Base-by-base conservation (phyloP, 768 basidiomycete species). In the Podaxis carcinomalis region DNA sequence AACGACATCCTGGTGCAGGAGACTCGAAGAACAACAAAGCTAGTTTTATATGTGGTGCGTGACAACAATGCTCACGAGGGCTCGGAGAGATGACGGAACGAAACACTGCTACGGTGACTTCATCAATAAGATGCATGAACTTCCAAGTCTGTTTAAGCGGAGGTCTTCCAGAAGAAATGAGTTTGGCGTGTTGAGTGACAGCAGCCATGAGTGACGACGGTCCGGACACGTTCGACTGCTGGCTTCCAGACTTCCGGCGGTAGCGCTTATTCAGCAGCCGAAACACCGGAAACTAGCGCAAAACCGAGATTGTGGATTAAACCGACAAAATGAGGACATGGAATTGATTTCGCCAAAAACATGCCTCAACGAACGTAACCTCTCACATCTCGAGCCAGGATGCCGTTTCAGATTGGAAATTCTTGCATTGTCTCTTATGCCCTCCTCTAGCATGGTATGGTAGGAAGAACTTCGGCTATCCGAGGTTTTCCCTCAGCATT, bases 31-130 rank as follows among this genome's bases (percentile, higher is more conserved):
- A 53, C 6, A 21, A 23, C 27, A 28, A 51, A 53, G 35, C 54
- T 60, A 32, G 23, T 37, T 65, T 69, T 71, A 66, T 71, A 71
- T 69, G 67, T 57, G 50, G 60, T 40, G 66, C 51, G 60, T 59
- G 63, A 64, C 67, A 68, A 67, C 61, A 65, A 53, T 52, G 65
- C 70, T 69, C 73, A 61, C 59, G 55, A 52, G 53, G 52, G 32
- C 23, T 75, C 78, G 78, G 78, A 67, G 75, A 76, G 71, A 78
- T 77, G 65, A 69, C 76, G 76, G 77, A 73, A 66, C 39, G 53
- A 51, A 14, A 49, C 50, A 36, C 27, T 44, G 35, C 19, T 54
- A 40, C 6, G 47, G 44, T 61, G 53, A 61, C 52, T 55, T 61
- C 52, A 55, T 61, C 59, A 61, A 19, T 27, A 55, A 28, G 28